phyloP scores from a whole-genome alignment of 352 stramenopile species.

The Phytophthora macrochlamydospora region DNA sequence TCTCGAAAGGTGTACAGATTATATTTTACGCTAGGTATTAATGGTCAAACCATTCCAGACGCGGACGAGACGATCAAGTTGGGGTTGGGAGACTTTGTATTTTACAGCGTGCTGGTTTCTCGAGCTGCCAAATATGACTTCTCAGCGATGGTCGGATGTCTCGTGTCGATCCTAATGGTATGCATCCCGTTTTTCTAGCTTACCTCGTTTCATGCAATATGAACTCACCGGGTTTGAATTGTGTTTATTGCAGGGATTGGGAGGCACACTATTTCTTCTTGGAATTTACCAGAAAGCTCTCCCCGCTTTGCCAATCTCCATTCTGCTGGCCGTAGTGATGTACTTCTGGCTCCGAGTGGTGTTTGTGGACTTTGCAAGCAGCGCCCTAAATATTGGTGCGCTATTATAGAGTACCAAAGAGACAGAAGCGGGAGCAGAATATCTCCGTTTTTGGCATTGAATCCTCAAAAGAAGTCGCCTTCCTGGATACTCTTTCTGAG shows the following conservation, averaged over 20 bases:
- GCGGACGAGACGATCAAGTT: conserved; percentile 92
- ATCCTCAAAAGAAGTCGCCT: conserved; percentile 40
- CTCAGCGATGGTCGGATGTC: conserved; percentile 93
- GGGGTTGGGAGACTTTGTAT: conserved; percentile 99
- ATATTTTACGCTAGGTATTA: conserved; percentile 1
- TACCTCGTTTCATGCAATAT: not conserved
- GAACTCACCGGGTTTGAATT: conserved; percentile 15
- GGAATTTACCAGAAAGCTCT: conserved; percentile 96
- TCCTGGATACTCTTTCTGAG: conserved; percentile 54
- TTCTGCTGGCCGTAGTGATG: conserved; percentile 73
- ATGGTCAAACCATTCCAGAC: conserved; percentile 31
- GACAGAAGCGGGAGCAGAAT: conserved; percentile 13
- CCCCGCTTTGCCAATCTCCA: conserved; percentile 96
- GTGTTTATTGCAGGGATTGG: conserved; percentile 72
- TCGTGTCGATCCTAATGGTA: conserved; percentile 94
- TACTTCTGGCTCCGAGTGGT: conserved; percentile 85
- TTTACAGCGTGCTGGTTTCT: conserved; percentile 98
- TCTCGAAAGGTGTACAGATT: not conserved
- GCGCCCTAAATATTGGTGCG: conserved; percentile 44
- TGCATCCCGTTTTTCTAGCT: not conserved
- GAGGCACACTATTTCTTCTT: conserved; percentile 95
- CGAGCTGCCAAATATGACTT: conserved; percentile 97
- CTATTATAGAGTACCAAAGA: conserved; percentile 25
- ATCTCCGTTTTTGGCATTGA: conserved; percentile 14
- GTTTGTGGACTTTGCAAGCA: conserved; percentile 70